These are phyloP conservation scores for Solanum raphanifolium DNA, from an alignment of 257 asterid species.

Conservation along the genomic window DNA sequence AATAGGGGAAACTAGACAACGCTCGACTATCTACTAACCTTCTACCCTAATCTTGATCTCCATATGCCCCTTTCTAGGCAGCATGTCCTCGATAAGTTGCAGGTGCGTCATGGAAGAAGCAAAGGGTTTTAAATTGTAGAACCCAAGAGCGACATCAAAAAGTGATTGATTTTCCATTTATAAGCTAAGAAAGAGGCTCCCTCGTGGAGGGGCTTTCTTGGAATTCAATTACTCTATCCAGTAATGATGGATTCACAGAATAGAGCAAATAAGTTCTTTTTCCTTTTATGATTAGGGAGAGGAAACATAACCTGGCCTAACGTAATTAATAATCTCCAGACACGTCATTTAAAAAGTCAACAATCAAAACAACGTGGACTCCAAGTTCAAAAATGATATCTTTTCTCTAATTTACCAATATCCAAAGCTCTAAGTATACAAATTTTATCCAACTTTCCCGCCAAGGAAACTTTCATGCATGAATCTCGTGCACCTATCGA, in stretches of 20 bases:
- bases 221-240: background rate
- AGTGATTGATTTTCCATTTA: background rate
- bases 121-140: background rate
- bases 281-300: background rate
- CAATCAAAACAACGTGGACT: background rate
- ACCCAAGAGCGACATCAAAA: background rate
- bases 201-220: background rate
- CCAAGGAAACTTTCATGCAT: background rate
- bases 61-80: background rate
- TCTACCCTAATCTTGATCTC: background rate
- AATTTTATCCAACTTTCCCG: background rate
- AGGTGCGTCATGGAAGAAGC: background rate
- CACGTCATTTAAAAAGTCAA: background rate
- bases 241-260: background rate
- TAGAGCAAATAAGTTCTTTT: background rate
- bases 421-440: background rate
- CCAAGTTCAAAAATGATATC: background rate
- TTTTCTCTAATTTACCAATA: background rate
- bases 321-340: background rate
- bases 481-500: background rate
- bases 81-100: background rate
- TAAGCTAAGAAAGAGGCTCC: background rate
- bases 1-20: background rate
- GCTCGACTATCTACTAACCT: background rate
- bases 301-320: background rate